Evolutionary conservation across 768 basidiomycete species (phyloP).

Genomic region (Pleurotus ostreatus): DNA sequence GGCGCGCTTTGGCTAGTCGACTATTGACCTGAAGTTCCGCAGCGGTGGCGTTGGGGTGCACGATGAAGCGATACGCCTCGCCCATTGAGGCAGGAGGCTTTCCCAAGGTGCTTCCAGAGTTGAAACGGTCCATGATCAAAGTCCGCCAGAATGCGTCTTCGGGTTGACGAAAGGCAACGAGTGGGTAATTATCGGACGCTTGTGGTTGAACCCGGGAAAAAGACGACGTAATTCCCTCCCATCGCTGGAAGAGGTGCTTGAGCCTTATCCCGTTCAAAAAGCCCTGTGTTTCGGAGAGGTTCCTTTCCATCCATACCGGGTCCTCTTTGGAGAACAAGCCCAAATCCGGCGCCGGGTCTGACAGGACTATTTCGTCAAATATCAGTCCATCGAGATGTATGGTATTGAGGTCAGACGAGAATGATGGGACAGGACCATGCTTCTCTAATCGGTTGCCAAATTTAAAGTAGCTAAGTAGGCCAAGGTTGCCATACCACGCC

Average conservation of each 20-base stretch:
- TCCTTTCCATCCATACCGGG: not conserved
- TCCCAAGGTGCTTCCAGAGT: too few species aligned
- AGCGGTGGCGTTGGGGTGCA: not conserved
- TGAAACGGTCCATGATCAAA: not conserved
- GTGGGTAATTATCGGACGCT: not conserved
- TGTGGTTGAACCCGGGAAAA: not conserved
- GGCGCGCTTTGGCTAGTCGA: not conserved
- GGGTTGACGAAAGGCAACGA: not conserved
- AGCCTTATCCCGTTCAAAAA: not conserved
- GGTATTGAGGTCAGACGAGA: not conserved
- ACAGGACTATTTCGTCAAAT: not conserved
- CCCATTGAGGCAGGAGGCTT: not conserved
- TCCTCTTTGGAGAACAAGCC: not conserved
- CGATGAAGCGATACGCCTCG: not conserved
- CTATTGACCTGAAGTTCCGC: not conserved
- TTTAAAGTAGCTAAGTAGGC: not conserved
- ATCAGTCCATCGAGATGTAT: not conserved
- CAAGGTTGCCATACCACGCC: not conserved
- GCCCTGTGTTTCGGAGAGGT: not conserved
- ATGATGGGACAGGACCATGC: not conserved
- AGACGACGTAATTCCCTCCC: not conserved
- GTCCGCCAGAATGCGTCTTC: constrained; percentile 1
- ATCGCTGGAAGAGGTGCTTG: not conserved
- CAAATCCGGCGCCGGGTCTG: not conserved
- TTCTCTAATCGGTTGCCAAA: not conserved